These are phyloP conservation scores for Neoboletus subvelutipes DNA, from an alignment of 768 basidiomycete species.

Conservation along the genomic window DNA sequence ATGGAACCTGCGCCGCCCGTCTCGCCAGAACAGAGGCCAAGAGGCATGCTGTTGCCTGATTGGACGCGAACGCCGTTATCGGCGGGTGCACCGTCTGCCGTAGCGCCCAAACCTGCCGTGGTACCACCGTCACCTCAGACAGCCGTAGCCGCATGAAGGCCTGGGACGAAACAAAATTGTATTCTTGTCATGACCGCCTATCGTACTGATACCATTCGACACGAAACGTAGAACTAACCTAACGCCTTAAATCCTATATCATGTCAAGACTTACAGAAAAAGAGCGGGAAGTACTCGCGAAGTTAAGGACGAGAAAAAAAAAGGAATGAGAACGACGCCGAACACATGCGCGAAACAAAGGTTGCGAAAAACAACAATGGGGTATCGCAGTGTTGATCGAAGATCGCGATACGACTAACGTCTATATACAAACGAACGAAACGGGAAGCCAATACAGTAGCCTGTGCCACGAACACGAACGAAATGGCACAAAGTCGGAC, in stretches of 20 bases:
- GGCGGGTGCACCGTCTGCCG: constrained; percentile 62
- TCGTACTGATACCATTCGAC: constrained; percentile 6
- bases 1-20: constrained; percentile 15
- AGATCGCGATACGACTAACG: background rate
- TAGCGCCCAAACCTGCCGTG: constrained; percentile 11
- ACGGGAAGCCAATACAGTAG: background rate
- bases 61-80: constrained; percentile 74
- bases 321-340: background rate
- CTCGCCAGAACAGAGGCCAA: constrained; percentile 31
- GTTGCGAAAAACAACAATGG: background rate
- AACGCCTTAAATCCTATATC: constrained; percentile 8
- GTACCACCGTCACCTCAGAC: constrained; percentile 22
- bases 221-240: constrained; percentile 12
- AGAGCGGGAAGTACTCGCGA: background rate
- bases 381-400: background rate
- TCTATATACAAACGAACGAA: background rate
- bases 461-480: constrained; percentile 6
- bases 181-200: constrained; percentile 8
- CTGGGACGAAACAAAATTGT: background rate
- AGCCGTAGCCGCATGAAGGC: constrained; percentile 35
- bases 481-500: constrained; percentile 1
- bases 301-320: background rate
- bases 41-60: constrained; percentile 66
- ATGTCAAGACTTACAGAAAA: background rate
- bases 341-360: background rate